Conservation (phyloP, 352 stramenopile genomes). For the Phytophthora foliorum region DNA sequence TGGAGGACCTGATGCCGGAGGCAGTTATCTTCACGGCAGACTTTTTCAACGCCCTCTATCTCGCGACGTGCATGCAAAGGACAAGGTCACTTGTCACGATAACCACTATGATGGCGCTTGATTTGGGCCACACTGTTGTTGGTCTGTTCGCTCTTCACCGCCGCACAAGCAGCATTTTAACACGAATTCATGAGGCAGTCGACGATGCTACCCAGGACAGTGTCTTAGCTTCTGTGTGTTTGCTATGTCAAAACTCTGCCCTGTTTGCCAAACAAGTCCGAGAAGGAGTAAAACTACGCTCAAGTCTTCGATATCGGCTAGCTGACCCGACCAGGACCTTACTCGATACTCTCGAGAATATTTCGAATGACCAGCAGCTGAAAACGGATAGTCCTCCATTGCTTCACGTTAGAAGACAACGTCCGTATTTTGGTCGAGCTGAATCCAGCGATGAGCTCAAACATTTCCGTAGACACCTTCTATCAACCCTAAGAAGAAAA, state of each 20-base stretch:
- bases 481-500: too few species aligned
- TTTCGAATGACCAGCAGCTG: too few species aligned
- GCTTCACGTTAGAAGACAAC: too few species aligned
- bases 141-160: not conserved
- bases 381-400: too few species aligned
- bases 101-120: not conserved
- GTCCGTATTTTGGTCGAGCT: too few species aligned
- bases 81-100: conserved; percentile 1
- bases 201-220: not conserved
- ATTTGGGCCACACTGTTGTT: not conserved
- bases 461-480: too few species aligned
- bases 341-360: not conserved
- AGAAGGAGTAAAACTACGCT: too few species aligned
- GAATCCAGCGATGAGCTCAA: too few species aligned
- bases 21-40: conserved; percentile 24
- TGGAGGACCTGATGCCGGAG: conserved; percentile 26
- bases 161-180: not conserved
- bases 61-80: conserved; percentile 23
- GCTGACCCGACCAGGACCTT: not conserved
- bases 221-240: not conserved
- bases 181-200: not conserved
- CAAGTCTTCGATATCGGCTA: not conserved
- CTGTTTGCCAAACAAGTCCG: too few species aligned
- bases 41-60: conserved; percentile 28
- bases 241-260: not conserved